A percentile compares a stretch with the other conserved stretches of the same genome.
Conservation (phyloP, 78 protist species). For the Corallochytrium limacisporum region DNA sequence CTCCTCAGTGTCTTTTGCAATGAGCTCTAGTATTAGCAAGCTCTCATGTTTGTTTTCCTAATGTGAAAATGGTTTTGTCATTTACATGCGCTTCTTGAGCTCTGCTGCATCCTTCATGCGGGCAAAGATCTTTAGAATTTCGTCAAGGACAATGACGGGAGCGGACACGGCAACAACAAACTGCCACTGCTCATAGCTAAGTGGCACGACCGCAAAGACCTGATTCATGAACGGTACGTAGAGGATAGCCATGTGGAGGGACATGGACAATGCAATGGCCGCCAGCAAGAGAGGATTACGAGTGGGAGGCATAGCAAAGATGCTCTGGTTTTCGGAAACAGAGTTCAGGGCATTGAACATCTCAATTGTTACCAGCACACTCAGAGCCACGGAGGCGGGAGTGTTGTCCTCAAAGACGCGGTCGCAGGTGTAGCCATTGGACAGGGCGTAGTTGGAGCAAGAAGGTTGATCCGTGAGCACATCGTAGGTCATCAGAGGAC, state of each 20-base stretch:
- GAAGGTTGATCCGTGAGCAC: constrained; percentile 6
- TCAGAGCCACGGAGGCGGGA: constrained; percentile 39
- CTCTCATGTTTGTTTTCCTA: no score
- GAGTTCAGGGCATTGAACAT: constrained; percentile 57
- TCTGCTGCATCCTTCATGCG: no score
- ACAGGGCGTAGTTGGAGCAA: background rate
- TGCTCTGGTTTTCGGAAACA: constrained; percentile 28
- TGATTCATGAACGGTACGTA: constrained; percentile 32
- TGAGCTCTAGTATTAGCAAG: no score
- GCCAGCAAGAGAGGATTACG: constrained; percentile 22
- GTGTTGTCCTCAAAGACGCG: background rate
- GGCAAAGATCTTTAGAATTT: constrained; percentile 27
- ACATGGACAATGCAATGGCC: constrained; percentile 25
- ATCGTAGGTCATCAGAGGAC: constrained; percentile 8
- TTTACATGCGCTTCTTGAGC: no score
- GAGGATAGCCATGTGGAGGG: constrained; percentile 33
- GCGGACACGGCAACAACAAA: constrained; percentile 20
- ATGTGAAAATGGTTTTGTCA: no score
- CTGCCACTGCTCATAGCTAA: constrained; percentile 27
- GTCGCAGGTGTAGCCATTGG: background rate
- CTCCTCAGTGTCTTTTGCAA: no score
- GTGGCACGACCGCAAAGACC: constrained; percentile 22
- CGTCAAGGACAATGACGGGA: constrained; percentile 59
- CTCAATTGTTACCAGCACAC: constrained; percentile 54
- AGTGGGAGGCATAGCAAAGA: constrained; percentile 20